Conservation (phyloP, 495 filamentous ascomycete species). For the Xylaria sp. region DNA sequence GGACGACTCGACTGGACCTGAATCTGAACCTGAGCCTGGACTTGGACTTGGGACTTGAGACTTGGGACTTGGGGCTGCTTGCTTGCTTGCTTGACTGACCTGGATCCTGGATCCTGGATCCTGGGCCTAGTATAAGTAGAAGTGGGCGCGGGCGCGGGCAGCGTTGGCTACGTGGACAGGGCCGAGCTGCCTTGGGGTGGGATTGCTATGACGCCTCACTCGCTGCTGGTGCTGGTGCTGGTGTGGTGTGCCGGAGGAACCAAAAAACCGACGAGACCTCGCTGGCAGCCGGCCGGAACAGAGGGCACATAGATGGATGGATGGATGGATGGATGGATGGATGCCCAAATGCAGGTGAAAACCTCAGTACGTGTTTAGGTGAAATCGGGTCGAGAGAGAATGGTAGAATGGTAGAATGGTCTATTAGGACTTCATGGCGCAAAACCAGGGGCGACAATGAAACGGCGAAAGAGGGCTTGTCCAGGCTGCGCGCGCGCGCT, state of each 20-base stretch:
- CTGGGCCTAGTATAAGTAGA: constrained; percentile 9
- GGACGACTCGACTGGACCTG: too few relatives aligned
- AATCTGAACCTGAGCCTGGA: too few relatives aligned
- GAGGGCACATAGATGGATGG: not conserved
- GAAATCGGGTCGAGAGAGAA: not conserved
- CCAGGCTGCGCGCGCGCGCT: not conserved
- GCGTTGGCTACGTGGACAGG: constrained; percentile 27
- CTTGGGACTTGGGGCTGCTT: too few relatives aligned
- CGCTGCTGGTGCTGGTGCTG: too few relatives aligned
- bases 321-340: not conserved
- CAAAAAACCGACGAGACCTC: not conserved
- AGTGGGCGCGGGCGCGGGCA: not conserved
- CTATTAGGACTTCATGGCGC: constrained; percentile 18
- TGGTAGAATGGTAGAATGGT: too few relatives aligned
- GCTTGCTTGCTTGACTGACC: too few relatives aligned
- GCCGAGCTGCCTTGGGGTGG: constrained; percentile 18
- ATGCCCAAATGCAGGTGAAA: constrained; percentile 8
- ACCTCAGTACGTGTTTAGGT: constrained; percentile 13
- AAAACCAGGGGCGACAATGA: not conserved
- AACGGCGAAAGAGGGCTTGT: not conserved
- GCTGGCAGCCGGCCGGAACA: constrained; percentile 4
- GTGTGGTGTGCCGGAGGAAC: not conserved
- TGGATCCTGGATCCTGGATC: too few relatives aligned
- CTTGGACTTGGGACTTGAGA: not conserved
- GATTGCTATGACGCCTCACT: constrained; percentile 21